Evolutionary conservation across 345 rosid genomes (phyloP), one percentile per base, ranked within the genome.

Genomic region (Dovyalis caffra): DNA sequence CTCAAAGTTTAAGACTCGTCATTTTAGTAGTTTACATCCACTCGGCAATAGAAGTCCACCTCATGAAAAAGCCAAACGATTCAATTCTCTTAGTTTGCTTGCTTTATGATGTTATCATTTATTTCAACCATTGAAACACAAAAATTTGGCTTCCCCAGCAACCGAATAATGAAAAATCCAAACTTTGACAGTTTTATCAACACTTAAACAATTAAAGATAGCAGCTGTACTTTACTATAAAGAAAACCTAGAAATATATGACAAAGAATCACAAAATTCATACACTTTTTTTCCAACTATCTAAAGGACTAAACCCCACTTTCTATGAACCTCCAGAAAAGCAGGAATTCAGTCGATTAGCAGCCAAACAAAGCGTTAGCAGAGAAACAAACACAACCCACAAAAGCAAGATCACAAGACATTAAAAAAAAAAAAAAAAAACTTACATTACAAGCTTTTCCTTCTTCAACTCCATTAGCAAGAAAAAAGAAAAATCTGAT

Each of bases 381-480:
- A 15, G 14, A 76, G 62, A 76, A 78, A 31, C 25, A 66, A 77
- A 70, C 66, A 75, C 8, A 78, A 64, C 68, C 74, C 69, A 68
- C 31, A 53, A 53, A 57, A 75, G 49, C 67, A 72, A 51, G 58
- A 81, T 72, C 60, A 56, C 68, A n/a, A 38, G 18, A 66, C 14
- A 73, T 18, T 9, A 21, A 20, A 2, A 10, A 5, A 61, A 63
- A 23, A n/a, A n/a, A n/a, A n/a, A n/a, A n/a, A 2, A 37, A 35
- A 71, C 81, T 80, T 47, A 86, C 94, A 86, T 88, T 65, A 87
- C 86, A 68, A 88, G 86, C 79, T 83, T 88, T 34, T 82, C 90
- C 82, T 84, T 90, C 77, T 77, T 87, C 73, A 83, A 80, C 84
- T 91, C 92, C 97, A 88, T 91, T 23, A 71, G 23, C 8, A 49